These are phyloP conservation scores for Fraxinus velutina DNA, from an alignment of 305 asterid genomes.

Conservation along the genomic window DNA sequence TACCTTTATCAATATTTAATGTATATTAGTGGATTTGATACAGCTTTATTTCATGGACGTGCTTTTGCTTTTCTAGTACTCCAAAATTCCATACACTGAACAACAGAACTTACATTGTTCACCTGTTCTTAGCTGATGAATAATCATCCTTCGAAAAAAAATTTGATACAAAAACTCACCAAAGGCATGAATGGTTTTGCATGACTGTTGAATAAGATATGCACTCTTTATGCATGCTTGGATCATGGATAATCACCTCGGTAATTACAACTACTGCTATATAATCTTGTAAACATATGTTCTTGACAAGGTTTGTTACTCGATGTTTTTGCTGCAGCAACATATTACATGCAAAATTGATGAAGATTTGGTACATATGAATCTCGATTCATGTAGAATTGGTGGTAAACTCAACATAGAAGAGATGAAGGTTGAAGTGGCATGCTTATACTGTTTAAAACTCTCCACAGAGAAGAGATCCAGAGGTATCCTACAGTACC, in stretches of 20 bases:
- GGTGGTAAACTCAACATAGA: conserved; percentile 56
- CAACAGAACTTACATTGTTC: not conserved
- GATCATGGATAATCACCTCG: not conserved
- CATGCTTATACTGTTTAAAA: conserved; percentile 76
- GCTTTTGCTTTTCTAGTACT: conserved; percentile 13
- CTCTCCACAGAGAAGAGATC: conserved; percentile 67
- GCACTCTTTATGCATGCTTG: not conserved
- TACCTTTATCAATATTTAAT: not conserved
- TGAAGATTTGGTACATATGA: conserved; percentile 49
- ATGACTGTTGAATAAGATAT: not conserved
- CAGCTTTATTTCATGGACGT: not conserved
- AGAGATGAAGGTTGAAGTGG: conserved; percentile 71
- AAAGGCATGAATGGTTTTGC: conserved; percentile 2
- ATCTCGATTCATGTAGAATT: conserved; percentile 39
- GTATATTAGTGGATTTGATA: not conserved
- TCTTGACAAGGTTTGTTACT: conserved; percentile 3
- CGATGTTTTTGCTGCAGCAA: conserved; percentile 50
- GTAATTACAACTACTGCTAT: not conserved
- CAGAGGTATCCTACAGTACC: conserved; percentile 45
- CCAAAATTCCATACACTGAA: conserved; percentile 1
- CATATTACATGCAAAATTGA: conserved; percentile 56
- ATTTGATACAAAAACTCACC: not conserved
- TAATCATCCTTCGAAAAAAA: not conserved
- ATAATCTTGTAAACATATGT: conserved; percentile 12
- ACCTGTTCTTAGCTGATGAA: not conserved